Evolutionary conservation across 2,329 filamentous ascomycete genomes (phyloP).

Genomic region (Xylariales sp.): DNA sequence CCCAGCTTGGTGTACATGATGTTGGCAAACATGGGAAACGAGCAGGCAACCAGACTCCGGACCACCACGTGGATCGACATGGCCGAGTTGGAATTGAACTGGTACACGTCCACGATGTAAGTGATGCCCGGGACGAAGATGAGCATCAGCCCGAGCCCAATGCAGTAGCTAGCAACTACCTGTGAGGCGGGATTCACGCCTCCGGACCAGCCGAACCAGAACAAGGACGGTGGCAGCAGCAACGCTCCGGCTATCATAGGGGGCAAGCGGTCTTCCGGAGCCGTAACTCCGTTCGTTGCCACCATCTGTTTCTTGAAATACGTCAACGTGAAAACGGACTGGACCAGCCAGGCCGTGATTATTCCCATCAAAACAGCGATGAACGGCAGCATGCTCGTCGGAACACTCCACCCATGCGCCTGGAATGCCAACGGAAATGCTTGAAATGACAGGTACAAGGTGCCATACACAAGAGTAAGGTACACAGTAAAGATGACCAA

Average conservation of each 20-base stretch:
- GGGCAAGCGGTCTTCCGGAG: slow-evolving; percentile 41
- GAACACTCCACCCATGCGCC: slow-evolving; percentile 32
- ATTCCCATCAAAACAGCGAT: slow-evolving; percentile 36
- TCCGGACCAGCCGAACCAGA: slow-evolving; percentile 49
- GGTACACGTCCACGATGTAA: slow-evolving; percentile 17
- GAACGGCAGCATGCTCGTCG: slow-evolving; percentile 36
- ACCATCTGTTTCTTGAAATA: slow-evolving; percentile 15
- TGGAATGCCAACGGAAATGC: slow-evolving; percentile 42
- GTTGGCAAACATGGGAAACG: slow-evolving; percentile 15
- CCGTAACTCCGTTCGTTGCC: slow-evolving; percentile 16
- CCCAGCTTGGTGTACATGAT: slow-evolving; percentile 14
- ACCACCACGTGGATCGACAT: slow-evolving; percentile 16
- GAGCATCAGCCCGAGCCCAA: slow-evolving; percentile 13
- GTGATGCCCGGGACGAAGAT: slow-evolving; percentile 15
- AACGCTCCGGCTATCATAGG: slow-evolving; percentile 41
- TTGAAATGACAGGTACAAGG: slow-evolving; percentile 41
- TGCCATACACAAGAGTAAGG: slow-evolving; percentile 32
- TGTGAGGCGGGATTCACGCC: slow-evolving; percentile 13
- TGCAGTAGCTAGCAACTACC: slow-evolving; percentile 13
- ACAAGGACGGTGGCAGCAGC: slow-evolving; percentile 39
- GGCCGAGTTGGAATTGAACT: slow-evolving; percentile 13
- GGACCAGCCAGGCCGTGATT: slow-evolving; percentile 13
- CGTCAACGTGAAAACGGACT: slow-evolving; percentile 12
- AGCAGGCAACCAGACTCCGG: slow-evolving; percentile 12
- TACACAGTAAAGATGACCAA: slow-evolving; percentile 14